phyloP scores from a whole-genome alignment of 805 yeast genomes.

The Barnettozyma sp. region DNA sequence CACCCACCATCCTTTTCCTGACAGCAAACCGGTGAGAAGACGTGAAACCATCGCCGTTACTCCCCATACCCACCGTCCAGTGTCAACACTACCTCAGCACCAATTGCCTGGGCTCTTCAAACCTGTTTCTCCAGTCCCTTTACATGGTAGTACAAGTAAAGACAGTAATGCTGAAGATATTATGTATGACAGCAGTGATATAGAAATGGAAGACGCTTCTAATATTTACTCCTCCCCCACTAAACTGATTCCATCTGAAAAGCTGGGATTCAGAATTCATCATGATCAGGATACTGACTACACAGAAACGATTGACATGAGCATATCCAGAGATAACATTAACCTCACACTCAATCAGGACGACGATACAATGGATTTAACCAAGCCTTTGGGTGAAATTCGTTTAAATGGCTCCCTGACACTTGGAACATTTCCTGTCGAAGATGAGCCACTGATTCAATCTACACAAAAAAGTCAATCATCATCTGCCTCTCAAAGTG shows the following conservation, averaged over 20 bases:
- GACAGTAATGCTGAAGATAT: conserved; percentile 16
- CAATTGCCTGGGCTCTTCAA: conserved; percentile 5
- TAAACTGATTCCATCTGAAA: background rate
- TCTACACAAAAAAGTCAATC: conserved; percentile 6
- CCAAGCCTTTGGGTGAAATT: conserved; percentile 21
- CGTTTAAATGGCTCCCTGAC: conserved; percentile 1
- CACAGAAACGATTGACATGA: conserved; percentile 19
- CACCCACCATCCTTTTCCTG: conserved; percentile 12
- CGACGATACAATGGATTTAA: conserved; percentile 25
- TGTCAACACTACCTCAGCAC: no score
- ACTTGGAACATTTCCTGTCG: background rate
- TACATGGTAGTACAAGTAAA: conserved; percentile 3
- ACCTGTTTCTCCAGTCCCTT: conserved; percentile 8
- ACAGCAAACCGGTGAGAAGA: conserved; percentile 19
- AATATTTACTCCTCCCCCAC: conserved; percentile 21
- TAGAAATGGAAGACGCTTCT: conserved; percentile 23
- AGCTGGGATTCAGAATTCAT: conserved; percentile 17
- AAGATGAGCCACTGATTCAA: conserved; percentile 2
- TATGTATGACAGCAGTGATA: conserved; percentile 23
- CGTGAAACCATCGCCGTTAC: conserved; percentile 24
- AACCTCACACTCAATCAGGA: conserved; percentile 10
- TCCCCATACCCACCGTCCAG: conserved; percentile 16
- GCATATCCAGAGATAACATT: conserved; percentile 10
- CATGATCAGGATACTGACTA: conserved; percentile 17
- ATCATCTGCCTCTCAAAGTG: conserved; percentile 15